phyloP scores from a whole-genome alignment of 129 eudicot species.

The Heracleum sosnowskyi region DNA sequence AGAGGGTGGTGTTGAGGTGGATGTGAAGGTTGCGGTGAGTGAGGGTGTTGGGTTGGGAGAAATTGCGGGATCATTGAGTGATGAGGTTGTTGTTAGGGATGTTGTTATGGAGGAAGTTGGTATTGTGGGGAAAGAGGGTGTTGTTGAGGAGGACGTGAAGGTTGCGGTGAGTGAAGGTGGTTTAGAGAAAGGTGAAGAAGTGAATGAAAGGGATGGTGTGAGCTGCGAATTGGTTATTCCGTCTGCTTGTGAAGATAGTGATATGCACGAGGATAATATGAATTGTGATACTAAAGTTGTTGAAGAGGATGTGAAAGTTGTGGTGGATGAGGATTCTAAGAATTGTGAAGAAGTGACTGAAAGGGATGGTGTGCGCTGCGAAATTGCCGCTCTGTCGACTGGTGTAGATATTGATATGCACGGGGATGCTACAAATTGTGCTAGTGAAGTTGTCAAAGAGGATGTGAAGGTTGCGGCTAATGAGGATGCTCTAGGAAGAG shows the following conservation, averaged over 20 bases:
- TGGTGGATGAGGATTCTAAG: not conserved
- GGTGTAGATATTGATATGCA: slow-evolving; percentile 10
- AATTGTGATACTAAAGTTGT: not conserved
- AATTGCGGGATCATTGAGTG: not conserved
- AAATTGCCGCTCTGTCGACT: not conserved
- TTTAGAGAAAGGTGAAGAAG: slow-evolving; percentile 11
- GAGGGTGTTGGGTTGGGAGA: too few relatives aligned
- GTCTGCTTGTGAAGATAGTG: not conserved
- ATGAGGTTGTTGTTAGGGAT: not conserved
- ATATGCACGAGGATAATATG: not conserved
- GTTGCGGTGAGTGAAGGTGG: not conserved
- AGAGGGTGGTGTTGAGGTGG: not conserved
- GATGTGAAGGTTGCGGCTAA: not conserved
- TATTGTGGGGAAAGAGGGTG: not conserved
- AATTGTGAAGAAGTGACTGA: not conserved
- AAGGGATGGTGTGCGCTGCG: slow-evolving; percentile 8
- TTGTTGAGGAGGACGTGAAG: not conserved
- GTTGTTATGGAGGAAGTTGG: slow-evolving; percentile 5
- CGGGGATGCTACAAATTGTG: not conserved
- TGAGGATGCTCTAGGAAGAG: not conserved
- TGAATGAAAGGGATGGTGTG: slow-evolving; percentile 14
- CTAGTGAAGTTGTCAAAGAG: not conserved
- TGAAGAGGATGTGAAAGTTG: not conserved
- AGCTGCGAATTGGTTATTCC: not conserved
- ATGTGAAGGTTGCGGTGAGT: too few relatives aligned